phyloP scores from a whole-genome alignment of 2,329 filamentous ascomycete species.

The Venturia asperata region DNA sequence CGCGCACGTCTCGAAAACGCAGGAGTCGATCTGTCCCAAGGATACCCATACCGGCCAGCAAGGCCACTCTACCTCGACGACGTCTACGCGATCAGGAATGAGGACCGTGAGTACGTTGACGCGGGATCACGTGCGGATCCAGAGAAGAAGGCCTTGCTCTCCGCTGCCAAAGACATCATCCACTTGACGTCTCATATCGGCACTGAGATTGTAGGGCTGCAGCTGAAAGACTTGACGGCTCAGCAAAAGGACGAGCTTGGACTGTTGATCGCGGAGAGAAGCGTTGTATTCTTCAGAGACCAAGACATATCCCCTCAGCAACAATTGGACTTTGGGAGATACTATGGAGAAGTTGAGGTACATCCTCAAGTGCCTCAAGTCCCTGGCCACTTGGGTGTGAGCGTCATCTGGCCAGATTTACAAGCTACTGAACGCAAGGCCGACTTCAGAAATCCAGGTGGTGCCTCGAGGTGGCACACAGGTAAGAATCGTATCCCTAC shows the following conservation, averaged over 20 bases:
- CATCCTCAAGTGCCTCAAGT: constrained; percentile 69
- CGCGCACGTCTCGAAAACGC: constrained; percentile 57
- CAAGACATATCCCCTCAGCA: constrained; percentile 34
- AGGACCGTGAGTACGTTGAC: constrained; percentile 51
- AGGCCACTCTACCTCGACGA: constrained; percentile 63
- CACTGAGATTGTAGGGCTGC: constrained; percentile 57
- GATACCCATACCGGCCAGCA: constrained; percentile 64
- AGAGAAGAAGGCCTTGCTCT: constrained; percentile 53
- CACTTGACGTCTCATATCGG: constrained; percentile 56
- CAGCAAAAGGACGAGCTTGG: constrained; percentile 57
- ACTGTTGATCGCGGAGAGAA: constrained; percentile 55
- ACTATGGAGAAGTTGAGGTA: constrained; percentile 59
- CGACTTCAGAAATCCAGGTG: constrained; percentile 60
- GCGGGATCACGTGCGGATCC: constrained; percentile 59
- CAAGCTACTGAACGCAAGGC: constrained; percentile 54
- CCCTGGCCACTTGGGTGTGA: constrained; percentile 48
- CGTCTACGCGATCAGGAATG: constrained; percentile 56
- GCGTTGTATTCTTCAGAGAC: constrained; percentile 61
- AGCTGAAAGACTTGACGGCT: constrained; percentile 54
- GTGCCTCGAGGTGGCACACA: constrained; percentile 62
- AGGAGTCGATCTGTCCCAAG: constrained; percentile 60
- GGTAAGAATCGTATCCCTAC: background rate
- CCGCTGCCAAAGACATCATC: constrained; percentile 56
- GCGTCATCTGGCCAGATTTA: constrained; percentile 64
- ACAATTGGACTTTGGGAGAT: constrained; percentile 45